Conservation (phyloP, 208 protist genomes). For the Trypanosoma boissoni region DNA sequence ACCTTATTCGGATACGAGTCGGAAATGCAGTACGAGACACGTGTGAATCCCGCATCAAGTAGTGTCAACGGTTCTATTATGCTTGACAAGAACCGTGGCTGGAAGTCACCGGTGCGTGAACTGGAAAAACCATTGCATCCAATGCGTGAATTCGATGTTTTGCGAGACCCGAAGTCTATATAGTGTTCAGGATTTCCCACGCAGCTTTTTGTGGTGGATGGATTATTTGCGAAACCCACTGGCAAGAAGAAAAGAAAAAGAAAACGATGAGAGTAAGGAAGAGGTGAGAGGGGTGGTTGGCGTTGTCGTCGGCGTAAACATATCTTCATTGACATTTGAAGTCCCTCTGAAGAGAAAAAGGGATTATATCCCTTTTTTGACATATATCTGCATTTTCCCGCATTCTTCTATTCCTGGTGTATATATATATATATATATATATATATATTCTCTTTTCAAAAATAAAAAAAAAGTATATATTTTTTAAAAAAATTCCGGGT, state of each 20-base stretch:
- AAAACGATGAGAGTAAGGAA: no score
- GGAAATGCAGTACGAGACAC: slow-evolving; percentile 86
- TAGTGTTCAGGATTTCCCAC: slow-evolving; percentile 11
- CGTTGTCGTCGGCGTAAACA: background rate
- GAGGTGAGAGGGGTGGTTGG: no score
- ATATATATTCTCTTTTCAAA: no score
- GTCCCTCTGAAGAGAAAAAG: no score
- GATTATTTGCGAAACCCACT: background rate
- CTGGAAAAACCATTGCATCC: slow-evolving; percentile 74
- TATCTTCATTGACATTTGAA: background rate
- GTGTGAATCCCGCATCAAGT: slow-evolving; percentile 65
- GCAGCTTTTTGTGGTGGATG: background rate
- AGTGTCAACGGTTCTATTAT: slow-evolving; percentile 28
- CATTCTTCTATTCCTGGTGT: background rate
- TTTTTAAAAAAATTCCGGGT: no score
- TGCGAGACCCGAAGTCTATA: slow-evolving; percentile 65
- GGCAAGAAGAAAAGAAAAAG: slow-evolving; percentile 4
- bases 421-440: no score
- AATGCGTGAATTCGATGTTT: slow-evolving; percentile 71
- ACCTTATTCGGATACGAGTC: slow-evolving; percentile 85
- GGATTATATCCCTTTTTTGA: background rate
- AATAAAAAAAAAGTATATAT: no score
- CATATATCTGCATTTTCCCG: background rate
- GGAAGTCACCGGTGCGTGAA: slow-evolving; percentile 72
- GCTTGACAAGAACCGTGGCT: slow-evolving; percentile 59